Evolutionary conservation across 306 rosid genomes (phyloP), one percentile per base, ranked within the genome.

Genomic region (Fragaria vesca): DNA sequence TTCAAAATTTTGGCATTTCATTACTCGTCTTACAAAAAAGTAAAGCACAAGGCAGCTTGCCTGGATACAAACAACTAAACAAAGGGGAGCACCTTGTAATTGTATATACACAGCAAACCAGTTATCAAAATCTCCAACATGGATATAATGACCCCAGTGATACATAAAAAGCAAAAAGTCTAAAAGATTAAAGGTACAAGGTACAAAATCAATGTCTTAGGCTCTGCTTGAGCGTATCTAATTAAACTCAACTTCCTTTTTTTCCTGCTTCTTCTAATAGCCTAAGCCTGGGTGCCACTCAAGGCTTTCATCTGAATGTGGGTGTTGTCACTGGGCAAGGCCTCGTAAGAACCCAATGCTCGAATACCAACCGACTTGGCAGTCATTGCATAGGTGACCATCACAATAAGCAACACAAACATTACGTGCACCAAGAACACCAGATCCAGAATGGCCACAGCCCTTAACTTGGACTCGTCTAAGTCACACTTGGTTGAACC

Each of bases 401-500:
- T 78, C 1, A 88, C 81, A 62, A 90, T 57, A 45, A 95, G 46
- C 76, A 93, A 36, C 11, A 89, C 93, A 10, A 95, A 78, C 87
- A 85, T 83, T 3, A 85, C 89, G 13, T 95, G 94, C 16, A 92
- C 72, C 69, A 88, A 65, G 69, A 95, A 90, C 0, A 89, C 86
- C 4, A 95, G 87, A 83, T 95, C 99, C 51, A 95, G 87, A 65
- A 95, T 72, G 6, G 99, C 97, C 1, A 86, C 85, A 3, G 99
- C 97, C 26, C 99, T 83, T 50, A 89, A 80, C 84, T 85, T 85
- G 21, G 97, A 95, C 45, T 91, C 96, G 1, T 93, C 96, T 5
- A 95, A 83, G 54, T 91, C 97, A n/a, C 99, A 93, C 70, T 91
- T 84, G 21, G 99, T 95, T 12, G 99, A 95, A 2, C 97, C 96